Evolutionary conservation across 805 yeast genomes (phyloP).

Genomic region (Zygotorulaspora chibaensis): DNA sequence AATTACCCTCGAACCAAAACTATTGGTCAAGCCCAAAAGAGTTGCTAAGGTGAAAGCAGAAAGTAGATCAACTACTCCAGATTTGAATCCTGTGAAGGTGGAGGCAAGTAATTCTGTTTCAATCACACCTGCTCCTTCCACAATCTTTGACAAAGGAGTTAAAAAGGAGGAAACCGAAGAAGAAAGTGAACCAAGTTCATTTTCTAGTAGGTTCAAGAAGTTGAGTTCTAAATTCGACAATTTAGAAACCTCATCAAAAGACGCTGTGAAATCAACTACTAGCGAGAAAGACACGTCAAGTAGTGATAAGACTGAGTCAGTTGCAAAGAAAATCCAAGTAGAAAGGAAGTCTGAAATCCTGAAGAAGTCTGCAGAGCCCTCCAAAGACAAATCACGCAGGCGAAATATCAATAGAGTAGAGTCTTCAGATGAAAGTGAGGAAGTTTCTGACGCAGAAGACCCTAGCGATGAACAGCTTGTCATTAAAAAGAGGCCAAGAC

Average conservation of each 20-base stretch:
- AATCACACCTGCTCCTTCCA: constrained; percentile 7
- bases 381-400: not conserved
- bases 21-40: constrained; percentile 23
- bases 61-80: constrained; percentile 8
- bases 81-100: constrained; percentile 7
- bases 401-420: constrained; percentile 8
- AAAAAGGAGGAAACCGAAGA: constrained; percentile 16
- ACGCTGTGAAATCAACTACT: constrained; percentile 1
- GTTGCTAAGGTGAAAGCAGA: constrained; percentile 26
- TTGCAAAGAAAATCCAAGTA: too few relatives aligned
- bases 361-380: too few relatives aligned
- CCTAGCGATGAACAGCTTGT: constrained; percentile 7
- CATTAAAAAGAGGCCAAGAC: constrained; percentile 19
- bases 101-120: constrained; percentile 2
- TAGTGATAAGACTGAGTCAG: not conserved
- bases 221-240: constrained; percentile 30
- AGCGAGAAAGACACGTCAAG: not conserved
- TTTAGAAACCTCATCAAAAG: constrained; percentile 4
- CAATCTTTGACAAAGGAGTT: constrained; percentile 19
- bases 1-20: constrained; percentile 26
- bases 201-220: constrained; percentile 33
- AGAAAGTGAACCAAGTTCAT: constrained; percentile 22
- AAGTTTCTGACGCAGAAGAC: constrained; percentile 16
- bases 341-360: too few relatives aligned
- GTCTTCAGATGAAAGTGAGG: constrained; percentile 27